Base-by-base conservation (phyloP, 306 rosid genomes). In the Arachis hypogaea region DNA sequence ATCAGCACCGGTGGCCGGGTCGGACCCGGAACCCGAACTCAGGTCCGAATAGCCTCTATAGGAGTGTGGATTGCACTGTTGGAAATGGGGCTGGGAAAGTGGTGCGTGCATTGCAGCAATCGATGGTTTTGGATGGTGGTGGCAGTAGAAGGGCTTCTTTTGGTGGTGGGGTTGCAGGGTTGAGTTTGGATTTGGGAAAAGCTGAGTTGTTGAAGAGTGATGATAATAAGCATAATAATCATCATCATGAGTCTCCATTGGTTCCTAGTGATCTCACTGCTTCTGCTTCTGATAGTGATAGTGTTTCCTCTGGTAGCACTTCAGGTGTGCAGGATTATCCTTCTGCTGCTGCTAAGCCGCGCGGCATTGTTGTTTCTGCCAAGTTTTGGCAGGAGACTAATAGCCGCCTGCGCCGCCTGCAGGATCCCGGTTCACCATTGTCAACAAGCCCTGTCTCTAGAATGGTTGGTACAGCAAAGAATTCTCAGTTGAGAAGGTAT, bases 341-440 rank as follows among this genome's bases (percentile, higher is more conserved):
- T 30, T 86, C 80, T 79, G 86, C 73, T 6, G 61, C 85, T 45
- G 81, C 74, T 63, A 84, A 78, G 8, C 83, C 90, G 57, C 89
- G 90, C 9, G 93, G 96, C 73, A 92, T 88, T 82, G 88, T 73
- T 45, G 92, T 83, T 12, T 95, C 99, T 14, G 95, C 99, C 0
- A 87, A 85, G 86, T 95, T 92, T 82, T 95, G 99, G 99, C 99
- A 95, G 83, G 99, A 95, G 63, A 95, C 99, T 0, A 95, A 95
- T 72, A 92, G 92, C 84, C 82, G 98, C 47, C 49, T 95, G 47
- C 82, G 99, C 71, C 87, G 99, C 7, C 75, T 95, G 82, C 99
- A 90, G 81, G 99, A 92, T 58, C 98, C 98, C 4, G 90, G 99
- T 45, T 92, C 97, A 0, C 99, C 97, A 0, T 64, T 88, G 68